These are phyloP conservation scores for Aspergillus sp. DNA, from an alignment of 2,329 filamentous ascomycete species.

Conservation along the genomic window DNA sequence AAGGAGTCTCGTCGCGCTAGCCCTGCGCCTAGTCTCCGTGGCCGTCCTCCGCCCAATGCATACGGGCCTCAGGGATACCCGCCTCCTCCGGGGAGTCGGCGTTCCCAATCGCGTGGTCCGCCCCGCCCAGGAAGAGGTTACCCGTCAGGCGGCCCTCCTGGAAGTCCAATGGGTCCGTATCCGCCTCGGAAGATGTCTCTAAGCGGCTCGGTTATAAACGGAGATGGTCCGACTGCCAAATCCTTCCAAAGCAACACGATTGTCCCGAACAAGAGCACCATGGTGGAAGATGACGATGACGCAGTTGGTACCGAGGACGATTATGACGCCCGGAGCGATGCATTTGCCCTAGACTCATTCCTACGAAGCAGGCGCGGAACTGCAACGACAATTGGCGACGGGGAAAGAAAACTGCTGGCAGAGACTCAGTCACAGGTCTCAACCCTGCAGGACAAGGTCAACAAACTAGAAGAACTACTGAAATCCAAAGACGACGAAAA, in stretches of 20 bases:
- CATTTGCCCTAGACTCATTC: slow-evolving; percentile 64
- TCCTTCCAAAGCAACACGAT: slow-evolving; percentile 95
- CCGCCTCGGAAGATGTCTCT: slow-evolving; percentile 48
- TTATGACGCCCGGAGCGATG: slow-evolving; percentile 64
- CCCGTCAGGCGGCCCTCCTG: slow-evolving; percentile 42
- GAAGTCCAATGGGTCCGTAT: slow-evolving; percentile 39
- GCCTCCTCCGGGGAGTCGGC: slow-evolving; percentile 40
- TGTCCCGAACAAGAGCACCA: slow-evolving; percentile 95
- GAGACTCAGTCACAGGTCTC: slow-evolving; percentile 81
- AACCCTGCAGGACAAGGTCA: slow-evolving; percentile 74
- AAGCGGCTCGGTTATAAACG: slow-evolving; percentile 55
- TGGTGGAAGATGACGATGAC: slow-evolving; percentile 94
- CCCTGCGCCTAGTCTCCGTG: slow-evolving; percentile 65
- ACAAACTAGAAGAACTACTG: slow-evolving; percentile 70
- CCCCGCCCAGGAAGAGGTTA: slow-evolving; percentile 40
- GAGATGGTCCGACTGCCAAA: slow-evolving; percentile 79
- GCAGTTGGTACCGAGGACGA: slow-evolving; percentile 58
- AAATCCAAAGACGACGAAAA: slow-evolving; percentile 73
- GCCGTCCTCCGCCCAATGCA: slow-evolving; percentile 65
- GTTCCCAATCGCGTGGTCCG: slow-evolving; percentile 50
- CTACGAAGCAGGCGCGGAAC: slow-evolving; percentile 52
- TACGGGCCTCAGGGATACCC: slow-evolving; percentile 39
- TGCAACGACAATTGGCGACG: slow-evolving; percentile 56
- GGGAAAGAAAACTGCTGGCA: slow-evolving; percentile 72
- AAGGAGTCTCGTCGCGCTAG: slow-evolving; percentile 72